Conservation (phyloP, 306 rosid species). For the Pueraria montana region DNA sequence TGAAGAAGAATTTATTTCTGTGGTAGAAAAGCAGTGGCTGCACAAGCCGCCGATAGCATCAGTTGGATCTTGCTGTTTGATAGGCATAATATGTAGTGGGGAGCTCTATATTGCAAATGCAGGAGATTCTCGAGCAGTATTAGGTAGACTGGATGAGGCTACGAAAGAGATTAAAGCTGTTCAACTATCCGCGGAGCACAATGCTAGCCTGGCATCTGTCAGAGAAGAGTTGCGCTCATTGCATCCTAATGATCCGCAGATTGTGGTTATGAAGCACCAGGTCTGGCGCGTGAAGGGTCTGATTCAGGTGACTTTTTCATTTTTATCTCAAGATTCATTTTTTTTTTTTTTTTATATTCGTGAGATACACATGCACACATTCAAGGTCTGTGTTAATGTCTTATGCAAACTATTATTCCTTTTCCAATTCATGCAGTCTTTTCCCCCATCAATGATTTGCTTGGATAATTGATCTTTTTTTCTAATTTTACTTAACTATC, state of each 20-base stretch:
- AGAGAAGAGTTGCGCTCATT: slow-evolving; percentile 79
- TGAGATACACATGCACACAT: background rate
- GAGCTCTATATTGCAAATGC: slow-evolving; percentile 90
- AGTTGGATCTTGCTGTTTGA: slow-evolving; percentile 92
- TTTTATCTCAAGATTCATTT: slow-evolving; percentile 41
- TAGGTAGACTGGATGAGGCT: slow-evolving; percentile 71
- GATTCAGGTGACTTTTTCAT: slow-evolving; percentile 76
- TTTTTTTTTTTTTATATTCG: background rate
- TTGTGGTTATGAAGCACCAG: slow-evolving; percentile 86
- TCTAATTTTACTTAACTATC: background rate
- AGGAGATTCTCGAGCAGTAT: slow-evolving; percentile 95
- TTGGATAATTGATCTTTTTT: background rate
- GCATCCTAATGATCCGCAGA: slow-evolving; percentile 97
- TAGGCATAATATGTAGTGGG: slow-evolving; percentile 83
- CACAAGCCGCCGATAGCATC: slow-evolving; percentile 88
- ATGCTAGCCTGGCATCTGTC: slow-evolving; percentile 87
- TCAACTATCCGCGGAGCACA: slow-evolving; percentile 92
- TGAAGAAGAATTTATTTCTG: slow-evolving; percentile 86
- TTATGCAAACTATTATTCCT: background rate
- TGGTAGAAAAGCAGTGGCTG: slow-evolving; percentile 82
- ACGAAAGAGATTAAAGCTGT: slow-evolving; percentile 76
- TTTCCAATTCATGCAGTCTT: slow-evolving; percentile 13
- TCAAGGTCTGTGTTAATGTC: background rate
- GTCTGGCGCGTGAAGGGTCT: slow-evolving; percentile 99
- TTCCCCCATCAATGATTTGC: background rate